Conservation (phyloP, 2,329 filamentous ascomycete species). For the Phoma sp. region DNA sequence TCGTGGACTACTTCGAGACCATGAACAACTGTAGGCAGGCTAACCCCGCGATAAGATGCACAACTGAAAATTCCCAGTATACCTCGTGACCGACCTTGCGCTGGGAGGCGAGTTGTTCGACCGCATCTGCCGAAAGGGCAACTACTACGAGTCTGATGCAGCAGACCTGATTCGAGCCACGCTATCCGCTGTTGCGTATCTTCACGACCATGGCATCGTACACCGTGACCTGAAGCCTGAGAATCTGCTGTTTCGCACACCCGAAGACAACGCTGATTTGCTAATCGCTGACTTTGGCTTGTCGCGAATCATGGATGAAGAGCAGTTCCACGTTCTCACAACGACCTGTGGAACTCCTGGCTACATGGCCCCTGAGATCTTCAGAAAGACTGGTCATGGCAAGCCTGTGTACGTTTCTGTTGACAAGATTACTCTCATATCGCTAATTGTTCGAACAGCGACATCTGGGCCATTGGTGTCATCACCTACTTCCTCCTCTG, state of each 20-base stretch:
- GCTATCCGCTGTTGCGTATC: constrained; percentile 95
- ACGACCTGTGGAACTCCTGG: constrained; percentile 97
- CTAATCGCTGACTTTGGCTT: constrained; percentile 97
- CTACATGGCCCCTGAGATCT: constrained; percentile 99
- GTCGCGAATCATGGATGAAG: constrained; percentile 97
- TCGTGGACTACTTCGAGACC: constrained; percentile 99
- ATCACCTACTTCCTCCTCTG: constrained; percentile 99
- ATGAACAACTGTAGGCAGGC: constrained; percentile 84
- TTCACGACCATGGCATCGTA: constrained; percentile 98
- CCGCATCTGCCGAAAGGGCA: constrained; percentile 97
- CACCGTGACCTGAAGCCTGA: constrained; percentile 98
- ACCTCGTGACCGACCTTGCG: constrained; percentile 95
- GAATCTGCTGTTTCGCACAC: constrained; percentile 94
- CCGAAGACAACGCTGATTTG: constrained; percentile 96
- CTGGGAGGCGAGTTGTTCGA: constrained; percentile 97
- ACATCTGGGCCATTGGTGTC: constrained; percentile 97
- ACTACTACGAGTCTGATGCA: constrained; percentile 97
- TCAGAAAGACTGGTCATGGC: constrained; percentile 97
- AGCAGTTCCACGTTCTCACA: constrained; percentile 96
- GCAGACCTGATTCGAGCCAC: constrained; percentile 94
- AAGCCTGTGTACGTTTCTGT: constrained; percentile 76
- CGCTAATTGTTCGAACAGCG: constrained; percentile 55
- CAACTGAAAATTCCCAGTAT: constrained; percentile 62
- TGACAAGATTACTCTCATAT: neutral
- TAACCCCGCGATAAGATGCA: neutral